Evolutionary conservation across 768 basidiomycete genomes (phyloP).

Genomic region (Kwoniella botswanensis): DNA sequence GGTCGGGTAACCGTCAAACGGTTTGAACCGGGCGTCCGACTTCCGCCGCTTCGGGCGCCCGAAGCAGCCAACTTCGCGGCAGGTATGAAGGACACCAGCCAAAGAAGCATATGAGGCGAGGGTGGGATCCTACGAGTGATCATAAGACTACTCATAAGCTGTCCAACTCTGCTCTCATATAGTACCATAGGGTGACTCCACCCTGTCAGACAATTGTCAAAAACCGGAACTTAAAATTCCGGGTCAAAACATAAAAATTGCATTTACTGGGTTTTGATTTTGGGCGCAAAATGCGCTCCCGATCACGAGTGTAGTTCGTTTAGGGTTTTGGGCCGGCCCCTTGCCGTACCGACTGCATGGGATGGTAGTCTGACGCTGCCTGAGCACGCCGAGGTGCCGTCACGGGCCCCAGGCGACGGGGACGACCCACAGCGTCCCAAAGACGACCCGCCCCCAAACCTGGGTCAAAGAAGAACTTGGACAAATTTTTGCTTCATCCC

Average conservation of each 20-base stretch:
- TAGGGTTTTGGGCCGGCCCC: not conserved
- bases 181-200: slow-evolving; percentile 10
- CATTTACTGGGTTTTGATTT: slow-evolving; percentile 11
- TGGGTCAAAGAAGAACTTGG: slow-evolving; percentile 78
- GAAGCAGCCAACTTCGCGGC: slow-evolving; percentile 3
- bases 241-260: slow-evolving; percentile 16
- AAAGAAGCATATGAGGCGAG: slow-evolving; percentile 4
- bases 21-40: not conserved
- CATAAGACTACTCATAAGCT: not conserved
- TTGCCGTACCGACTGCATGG: not conserved
- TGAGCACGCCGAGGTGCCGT: not conserved
- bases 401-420: not conserved
- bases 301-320: slow-evolving; percentile 9
- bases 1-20: not conserved
- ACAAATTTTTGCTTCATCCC: slow-evolving; percentile 40
- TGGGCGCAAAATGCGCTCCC: slow-evolving; percentile 15
- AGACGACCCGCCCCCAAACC: slow-evolving; percentile 63
- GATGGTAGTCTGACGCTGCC: not conserved
- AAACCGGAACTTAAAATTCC: slow-evolving; percentile 18
- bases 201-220: not conserved
- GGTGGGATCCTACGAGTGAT: no score
- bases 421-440: slow-evolving; percentile 52
- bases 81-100: slow-evolving; percentile 7
- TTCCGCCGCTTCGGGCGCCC: slow-evolving; percentile 1
- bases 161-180: slow-evolving; percentile 12